These are phyloP conservation scores for Neurospora sp. DNA, from an alignment of 495 filamentous ascomycete genomes.

Conservation along the genomic window DNA sequence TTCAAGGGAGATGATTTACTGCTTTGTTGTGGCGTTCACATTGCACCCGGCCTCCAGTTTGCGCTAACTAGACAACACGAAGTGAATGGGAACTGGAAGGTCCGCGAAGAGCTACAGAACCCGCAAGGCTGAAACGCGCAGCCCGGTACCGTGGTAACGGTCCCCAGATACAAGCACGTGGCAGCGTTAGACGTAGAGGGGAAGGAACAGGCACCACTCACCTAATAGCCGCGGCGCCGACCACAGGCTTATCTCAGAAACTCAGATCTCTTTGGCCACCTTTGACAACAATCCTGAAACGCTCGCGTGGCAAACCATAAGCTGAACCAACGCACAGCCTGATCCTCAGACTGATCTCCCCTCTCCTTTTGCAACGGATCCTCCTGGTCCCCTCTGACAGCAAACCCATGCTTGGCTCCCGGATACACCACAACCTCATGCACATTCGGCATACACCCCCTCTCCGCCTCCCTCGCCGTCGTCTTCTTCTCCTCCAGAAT, in stretches of 20 bases:
- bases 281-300: background rate
- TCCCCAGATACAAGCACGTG: background rate
- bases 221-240: background rate
- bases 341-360: slow-evolving; percentile 34
- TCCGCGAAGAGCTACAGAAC: background rate
- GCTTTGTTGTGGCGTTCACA: background rate
- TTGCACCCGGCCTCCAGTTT: background rate
- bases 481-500: slow-evolving; percentile 31
- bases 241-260: background rate
- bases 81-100: background rate
- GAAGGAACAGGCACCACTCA: background rate
- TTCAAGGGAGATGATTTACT: background rate
- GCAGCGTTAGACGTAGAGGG: background rate
- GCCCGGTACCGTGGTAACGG: background rate
- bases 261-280: background rate
- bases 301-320: background rate
- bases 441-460: background rate
- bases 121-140: background rate
- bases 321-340: slow-evolving; percentile 42
- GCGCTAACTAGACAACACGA: background rate
- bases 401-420: slow-evolving; percentile 54
- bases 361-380: slow-evolving; percentile 33
- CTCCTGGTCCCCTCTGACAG: slow-evolving; percentile 37
- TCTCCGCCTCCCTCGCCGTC: background rate
- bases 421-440: slow-evolving; percentile 43